Evolutionary conservation across 2,329 filamentous ascomycete genomes (phyloP), one percentile per base, ranked within the genome.

Genomic region (Colletotrichum sp.): DNA sequence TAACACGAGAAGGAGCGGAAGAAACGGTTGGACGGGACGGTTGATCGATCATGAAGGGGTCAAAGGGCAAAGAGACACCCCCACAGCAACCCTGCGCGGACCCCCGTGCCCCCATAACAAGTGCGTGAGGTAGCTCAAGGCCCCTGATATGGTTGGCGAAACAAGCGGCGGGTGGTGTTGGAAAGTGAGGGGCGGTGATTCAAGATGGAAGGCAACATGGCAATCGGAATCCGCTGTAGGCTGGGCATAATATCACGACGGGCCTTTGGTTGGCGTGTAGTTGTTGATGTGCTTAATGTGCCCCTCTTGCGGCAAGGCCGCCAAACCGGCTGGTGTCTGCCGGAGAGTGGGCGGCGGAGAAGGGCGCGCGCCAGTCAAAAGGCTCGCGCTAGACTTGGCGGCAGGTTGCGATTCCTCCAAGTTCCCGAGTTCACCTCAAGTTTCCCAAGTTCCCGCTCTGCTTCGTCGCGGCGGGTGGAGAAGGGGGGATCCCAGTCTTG

Each of bases 271-370:
- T 68, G 39, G 24, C 39, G 24, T 52, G 9, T 55, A 18, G 34
- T 64, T 64, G 10, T 63, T 32, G 57, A 28, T 34, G 26, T n/a
- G 55, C 21, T 49, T 49, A 3, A 49, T 49, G 10, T 49, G 44
- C n/a, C 44, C 44, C 44, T 49, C 44, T 49, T 49, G 8, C 64
- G 69, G 55, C 73, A 64, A 76, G 44, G 64, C 64, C 73, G 73
- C 62, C 72, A 75, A 75, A 76, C 66, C 75, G 72, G 75, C 71
- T 75, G 71, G 59, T 63, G 49, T 67, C 71, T 76, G 71, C 75
- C 71, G 73, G 70, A 21, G 59, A 76, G 73, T 75, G 70, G 70
- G 59, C 64, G 64, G 39, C 64, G 63, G 73, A 55, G 64, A 68
- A 21, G 44, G 9, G 63, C 60, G 60, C 65, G 52, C 60, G 34